Evolutionary conservation across 805 yeast genomes (phyloP), one percentile per base, ranked within the genome.

Genomic region (Blastobotrys muscicola): DNA sequence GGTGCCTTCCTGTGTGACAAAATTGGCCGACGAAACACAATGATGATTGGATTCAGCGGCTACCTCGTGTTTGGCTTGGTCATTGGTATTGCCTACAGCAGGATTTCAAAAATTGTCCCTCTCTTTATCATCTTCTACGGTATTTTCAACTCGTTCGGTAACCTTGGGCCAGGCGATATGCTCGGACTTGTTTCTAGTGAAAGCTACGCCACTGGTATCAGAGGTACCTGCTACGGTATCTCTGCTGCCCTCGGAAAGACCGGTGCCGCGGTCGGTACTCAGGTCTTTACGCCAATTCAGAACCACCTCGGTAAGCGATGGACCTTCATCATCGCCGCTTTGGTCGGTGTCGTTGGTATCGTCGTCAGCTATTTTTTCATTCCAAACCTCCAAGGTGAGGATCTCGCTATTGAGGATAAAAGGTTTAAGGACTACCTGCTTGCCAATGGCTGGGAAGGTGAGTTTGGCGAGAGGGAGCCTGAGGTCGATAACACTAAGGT

Each of bases 181-280:
- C 65, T 82, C 70, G 90, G 90, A 9, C 68, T 84, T 45, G 64
- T 70, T 1, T 69, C 81, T 8, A 73, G 83, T 20, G 90, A 83
- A 61, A 69, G 76, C 4, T 83, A 70, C 53, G 87, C 92, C 13
- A 80, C 89, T 6, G 82, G 85, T 10, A 76, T 83, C 36, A 70
- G 92, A 61, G 90, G 89, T 33, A 79, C 86, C 0, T 68, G 75
- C 40, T 83, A 83, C 54, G 90, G 90, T 33, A 52, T 83, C 15
- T 72, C 82, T 38, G 92, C 92, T 33, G 92, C 89, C 2, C 66
- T 81, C 39, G 92, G 92, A 45, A 83, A 83, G 60, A 82, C 80
- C 20, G 94, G 92, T 45, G 92, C 90, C n/a, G 87, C 81, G 15
- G 78, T 81, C 14, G 92, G 92, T 26, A 81, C 87, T 16, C 75